Evolutionary conservation across 768 basidiomycete species (phyloP).

Genomic region (Trametes cubensis): DNA sequence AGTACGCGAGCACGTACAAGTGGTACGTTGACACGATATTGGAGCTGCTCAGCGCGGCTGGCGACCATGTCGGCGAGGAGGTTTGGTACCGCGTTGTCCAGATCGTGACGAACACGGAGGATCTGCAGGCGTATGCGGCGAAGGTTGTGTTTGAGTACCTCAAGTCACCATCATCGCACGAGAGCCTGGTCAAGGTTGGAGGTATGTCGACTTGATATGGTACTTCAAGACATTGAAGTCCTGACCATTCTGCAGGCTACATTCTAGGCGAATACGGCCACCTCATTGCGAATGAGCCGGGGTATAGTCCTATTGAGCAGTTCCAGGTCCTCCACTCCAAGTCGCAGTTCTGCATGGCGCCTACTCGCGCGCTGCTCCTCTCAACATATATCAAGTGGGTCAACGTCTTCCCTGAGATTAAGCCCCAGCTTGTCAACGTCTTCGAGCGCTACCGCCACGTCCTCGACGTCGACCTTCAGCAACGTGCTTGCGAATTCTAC

Average conservation of each 20-base stretch:
- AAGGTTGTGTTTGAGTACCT: conserved; percentile 90
- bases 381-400: conserved; percentile 99
- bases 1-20: conserved; percentile 96
- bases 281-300: conserved; percentile 91
- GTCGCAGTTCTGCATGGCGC: conserved; percentile 90
- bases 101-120: conserved; percentile 98
- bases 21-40: conserved; percentile 99
- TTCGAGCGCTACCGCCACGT: conserved; percentile 98
- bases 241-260: conserved; percentile 59
- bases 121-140: conserved; percentile 95
- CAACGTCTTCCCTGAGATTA: conserved; percentile 99
- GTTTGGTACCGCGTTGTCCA: conserved; percentile 99
- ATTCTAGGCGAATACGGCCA: conserved; percentile 98
- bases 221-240: background rate
- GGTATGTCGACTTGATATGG: conserved; percentile 50
- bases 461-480: conserved; percentile 95
- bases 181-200: conserved; percentile 94
- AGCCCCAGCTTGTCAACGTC: conserved; percentile 87
- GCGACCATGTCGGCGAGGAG: conserved; percentile 98
- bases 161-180: conserved; percentile 81
- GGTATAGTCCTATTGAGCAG: conserved; percentile 92
- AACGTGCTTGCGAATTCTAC: conserved; percentile 97
- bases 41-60: conserved; percentile 93
- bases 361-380: conserved; percentile 88
- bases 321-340: conserved; percentile 92